A percentile compares a stretch with the other conserved stretches of the same genome.
Evolutionary conservation across 2,329 filamentous ascomycete species (phyloP).

Genomic region (Paraconiothyrium brasiliense): DNA sequence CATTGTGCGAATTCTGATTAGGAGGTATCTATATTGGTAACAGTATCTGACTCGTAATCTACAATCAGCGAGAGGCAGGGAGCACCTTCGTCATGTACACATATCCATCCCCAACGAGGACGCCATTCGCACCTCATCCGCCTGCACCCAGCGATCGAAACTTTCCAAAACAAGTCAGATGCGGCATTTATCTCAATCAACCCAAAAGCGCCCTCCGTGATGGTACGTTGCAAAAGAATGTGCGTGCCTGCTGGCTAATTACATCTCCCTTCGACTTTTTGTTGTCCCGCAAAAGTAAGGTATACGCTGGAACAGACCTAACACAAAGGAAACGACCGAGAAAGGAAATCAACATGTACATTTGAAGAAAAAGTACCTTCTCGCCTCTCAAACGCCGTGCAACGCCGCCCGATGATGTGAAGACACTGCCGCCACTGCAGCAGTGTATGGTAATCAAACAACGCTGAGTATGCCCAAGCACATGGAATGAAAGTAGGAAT

Average conservation of each 20-base stretch:
- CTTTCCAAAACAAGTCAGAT: constrained; percentile 16
- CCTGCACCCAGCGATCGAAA: background rate
- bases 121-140: constrained; percentile 3
- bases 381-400: constrained; percentile 32
- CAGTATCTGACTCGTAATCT: constrained; percentile 16
- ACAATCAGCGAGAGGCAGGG: constrained; percentile 27
- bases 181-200: constrained; percentile 10
- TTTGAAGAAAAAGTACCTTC: constrained; percentile 23
- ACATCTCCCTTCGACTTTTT: constrained; percentile 34
- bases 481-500: constrained; percentile 22
- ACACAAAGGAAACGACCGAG: constrained; percentile 15
- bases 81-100: constrained; percentile 26
- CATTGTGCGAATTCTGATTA: background rate
- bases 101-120: constrained; percentile 21
- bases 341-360: constrained; percentile 27
- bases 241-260: constrained; percentile 34
- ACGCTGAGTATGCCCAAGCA: constrained; percentile 38
- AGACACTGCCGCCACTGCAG: constrained; percentile 24
- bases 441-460: constrained; percentile 24
- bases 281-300: constrained; percentile 22
- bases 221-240: constrained; percentile 19
- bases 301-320: constrained; percentile 20
- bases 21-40: constrained; percentile 9
- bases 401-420: constrained; percentile 48
- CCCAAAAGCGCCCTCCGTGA: constrained; percentile 15